Conservation (phyloP, 345 rosid genomes). For the Linum tenue region DNA sequence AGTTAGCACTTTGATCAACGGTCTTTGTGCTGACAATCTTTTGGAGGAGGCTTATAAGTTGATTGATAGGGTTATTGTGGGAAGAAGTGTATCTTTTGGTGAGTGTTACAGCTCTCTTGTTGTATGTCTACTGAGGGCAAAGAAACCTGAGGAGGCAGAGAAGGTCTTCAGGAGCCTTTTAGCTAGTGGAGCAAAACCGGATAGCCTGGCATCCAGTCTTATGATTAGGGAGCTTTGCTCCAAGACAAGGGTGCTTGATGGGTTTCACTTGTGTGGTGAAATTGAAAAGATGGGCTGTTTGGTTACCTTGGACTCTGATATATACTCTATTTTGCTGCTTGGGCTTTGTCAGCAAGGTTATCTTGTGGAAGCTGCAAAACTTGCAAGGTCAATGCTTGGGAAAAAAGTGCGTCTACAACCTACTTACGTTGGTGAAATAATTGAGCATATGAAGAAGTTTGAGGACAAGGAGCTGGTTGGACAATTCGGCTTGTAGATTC, state of each 20-base stretch:
- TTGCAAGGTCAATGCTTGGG: conserved; percentile 43
- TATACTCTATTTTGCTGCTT: conserved; percentile 40
- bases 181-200: conserved; percentile 46
- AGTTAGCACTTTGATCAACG: conserved; percentile 47
- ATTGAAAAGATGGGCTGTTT: conserved; percentile 39
- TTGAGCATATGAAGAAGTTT: conserved; percentile 30
- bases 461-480: conserved; percentile 36
- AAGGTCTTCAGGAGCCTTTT: conserved; percentile 41
- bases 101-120: conserved; percentile 62
- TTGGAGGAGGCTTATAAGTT: conserved; percentile 45
- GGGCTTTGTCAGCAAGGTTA: conserved; percentile 40
- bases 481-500: conserved; percentile 17
- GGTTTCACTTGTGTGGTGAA: conserved; percentile 38
- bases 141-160: conserved; percentile 50
- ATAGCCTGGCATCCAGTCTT: conserved; percentile 55
- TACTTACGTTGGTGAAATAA: conserved; percentile 30
- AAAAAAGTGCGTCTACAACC: conserved; percentile 34
- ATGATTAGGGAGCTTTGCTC: conserved; percentile 54
- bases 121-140: conserved; percentile 38
- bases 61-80: conserved; percentile 42
- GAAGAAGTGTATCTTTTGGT: conserved; percentile 45
- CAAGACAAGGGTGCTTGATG: conserved; percentile 42
- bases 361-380: conserved; percentile 51
- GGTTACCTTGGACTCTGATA: conserved; percentile 52
- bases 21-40: conserved; percentile 40